phyloP scores from a whole-genome alignment of 805 yeast species.

The Metschnikowia borealis region DNA sequence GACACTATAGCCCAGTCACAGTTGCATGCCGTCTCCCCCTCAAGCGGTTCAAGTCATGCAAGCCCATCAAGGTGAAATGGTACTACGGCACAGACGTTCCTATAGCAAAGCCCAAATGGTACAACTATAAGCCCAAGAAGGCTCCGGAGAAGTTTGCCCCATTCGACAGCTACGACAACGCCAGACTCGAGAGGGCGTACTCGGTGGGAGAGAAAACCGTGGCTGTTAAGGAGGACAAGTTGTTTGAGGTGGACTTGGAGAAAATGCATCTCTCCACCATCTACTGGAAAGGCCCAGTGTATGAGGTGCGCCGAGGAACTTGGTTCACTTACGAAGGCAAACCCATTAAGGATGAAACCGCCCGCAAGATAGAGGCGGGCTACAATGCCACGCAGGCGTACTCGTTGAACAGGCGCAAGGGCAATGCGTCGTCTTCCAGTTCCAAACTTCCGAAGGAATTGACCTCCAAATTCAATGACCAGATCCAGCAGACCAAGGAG shows the following conservation, averaged over 20 bases:
- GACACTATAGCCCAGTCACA: not conserved
- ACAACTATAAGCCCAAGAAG: constrained; percentile 46
- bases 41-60: constrained; percentile 3
- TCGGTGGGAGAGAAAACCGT: constrained; percentile 24
- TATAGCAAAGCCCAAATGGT: constrained; percentile 58
- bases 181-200: constrained; percentile 52
- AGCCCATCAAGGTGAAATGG: constrained; percentile 48
- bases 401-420: constrained; percentile 2
- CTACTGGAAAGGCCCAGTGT: constrained; percentile 86
- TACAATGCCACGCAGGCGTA: constrained; percentile 35
- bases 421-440: not conserved
- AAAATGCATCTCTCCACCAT: constrained; percentile 58
- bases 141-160: constrained; percentile 61
- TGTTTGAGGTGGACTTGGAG: constrained; percentile 66
- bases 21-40: not conserved
- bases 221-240: constrained; percentile 74
- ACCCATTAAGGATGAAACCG: constrained; percentile 50
- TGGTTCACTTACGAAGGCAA: constrained; percentile 67
- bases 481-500: constrained; percentile 9
- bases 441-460: constrained; percentile 14
- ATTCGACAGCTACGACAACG: constrained; percentile 62
- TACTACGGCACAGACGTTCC: constrained; percentile 83
- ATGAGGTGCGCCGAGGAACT: constrained; percentile 75
- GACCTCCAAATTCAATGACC: constrained; percentile 19
- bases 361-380: constrained; percentile 58